A percentile compares a stretch with the other conserved stretches of the same genome.
Evolutionary conservation across 2,329 filamentous ascomycete species (phyloP).

Genomic region (Akanthomyces dipterigenus): DNA sequence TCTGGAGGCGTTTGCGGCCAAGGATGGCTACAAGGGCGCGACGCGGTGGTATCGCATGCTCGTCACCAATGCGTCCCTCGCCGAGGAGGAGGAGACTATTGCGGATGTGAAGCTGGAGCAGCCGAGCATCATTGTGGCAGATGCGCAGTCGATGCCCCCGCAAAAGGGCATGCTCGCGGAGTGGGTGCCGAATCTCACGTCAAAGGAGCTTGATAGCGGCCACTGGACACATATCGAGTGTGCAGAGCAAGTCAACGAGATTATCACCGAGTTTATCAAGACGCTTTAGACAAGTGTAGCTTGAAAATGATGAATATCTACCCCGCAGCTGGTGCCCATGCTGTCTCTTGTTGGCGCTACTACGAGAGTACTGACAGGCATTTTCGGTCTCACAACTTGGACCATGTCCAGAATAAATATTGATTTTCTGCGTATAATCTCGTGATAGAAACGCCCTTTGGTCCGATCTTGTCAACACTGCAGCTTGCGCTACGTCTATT

Average conservation of each 20-base stretch:
- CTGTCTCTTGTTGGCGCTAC: no score
- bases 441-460: no score
- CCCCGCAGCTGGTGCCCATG: background rate
- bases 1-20: conserved; percentile 16
- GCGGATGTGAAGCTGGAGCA: conserved; percentile 15
- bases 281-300: no score
- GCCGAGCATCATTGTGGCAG: conserved; percentile 20
- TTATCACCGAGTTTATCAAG: conserved; percentile 18
- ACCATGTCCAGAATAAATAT: no score
- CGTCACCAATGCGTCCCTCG: conserved; percentile 20
- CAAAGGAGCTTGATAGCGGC: conserved; percentile 25
- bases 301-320: background rate
- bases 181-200: conserved; percentile 29
- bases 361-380: no score
- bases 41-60: conserved; percentile 27
- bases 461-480: background rate
- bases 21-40: conserved; percentile 24
- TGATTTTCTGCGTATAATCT: no score
- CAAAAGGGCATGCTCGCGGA: conserved; percentile 21
- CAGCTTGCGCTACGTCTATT: background rate
- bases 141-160: conserved; percentile 16
- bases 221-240: conserved; percentile 31
- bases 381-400: no score
- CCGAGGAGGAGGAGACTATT: conserved; percentile 19
- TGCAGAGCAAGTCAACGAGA: conserved; percentile 17